phyloP scores from a whole-genome alignment of 1,284 basidiomycete genomes.

The Pascua sp. region DNA sequence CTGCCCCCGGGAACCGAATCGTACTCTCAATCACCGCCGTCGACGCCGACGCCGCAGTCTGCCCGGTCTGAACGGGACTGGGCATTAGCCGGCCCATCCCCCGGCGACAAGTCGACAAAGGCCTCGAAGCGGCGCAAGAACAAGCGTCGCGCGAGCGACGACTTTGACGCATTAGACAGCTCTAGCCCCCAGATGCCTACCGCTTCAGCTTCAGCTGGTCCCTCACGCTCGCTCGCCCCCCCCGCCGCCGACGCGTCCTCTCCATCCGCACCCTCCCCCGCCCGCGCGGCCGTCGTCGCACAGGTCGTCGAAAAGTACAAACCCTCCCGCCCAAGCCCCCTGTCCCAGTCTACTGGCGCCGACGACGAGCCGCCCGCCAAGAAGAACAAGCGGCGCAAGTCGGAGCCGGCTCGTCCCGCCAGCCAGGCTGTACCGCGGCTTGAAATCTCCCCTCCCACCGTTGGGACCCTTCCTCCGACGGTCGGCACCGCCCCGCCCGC shows the following conservation, averaged over 20 bases:
- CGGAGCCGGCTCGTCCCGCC: too few relatives aligned
- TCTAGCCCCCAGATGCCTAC: too few relatives aligned
- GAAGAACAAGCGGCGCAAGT: background rate
- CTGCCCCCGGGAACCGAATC: slow-evolving; percentile 1
- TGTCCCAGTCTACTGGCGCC: slow-evolving; percentile 16
- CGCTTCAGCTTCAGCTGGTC: too few relatives aligned
- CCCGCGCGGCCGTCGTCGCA: background rate
- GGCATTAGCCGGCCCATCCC: too few relatives aligned
- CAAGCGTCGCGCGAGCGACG: too few relatives aligned
- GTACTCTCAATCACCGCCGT: slow-evolving; percentile 2
- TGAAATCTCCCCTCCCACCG: background rate
- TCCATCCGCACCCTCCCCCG: background rate
- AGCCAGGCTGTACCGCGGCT: too few relatives aligned
- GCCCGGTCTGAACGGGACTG: too few relatives aligned
- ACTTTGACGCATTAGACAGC: too few relatives aligned
- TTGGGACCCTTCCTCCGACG: background rate
- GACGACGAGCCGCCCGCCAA: background rate
- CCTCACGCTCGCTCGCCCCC: too few relatives aligned
- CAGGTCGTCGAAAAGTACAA: slow-evolving; percentile 17
- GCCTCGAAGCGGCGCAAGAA: too few relatives aligned
- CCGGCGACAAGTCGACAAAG: too few relatives aligned
- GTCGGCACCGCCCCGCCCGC: slow-evolving; percentile 1
- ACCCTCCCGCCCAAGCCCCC: slow-evolving; percentile 27
- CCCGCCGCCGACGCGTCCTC: too few relatives aligned
- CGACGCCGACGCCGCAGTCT: background rate